Evolutionary conservation across 179 eudicot species (phyloP), one percentile per base, ranked within the genome.

Genomic region (Sideroxylon spinosum): DNA sequence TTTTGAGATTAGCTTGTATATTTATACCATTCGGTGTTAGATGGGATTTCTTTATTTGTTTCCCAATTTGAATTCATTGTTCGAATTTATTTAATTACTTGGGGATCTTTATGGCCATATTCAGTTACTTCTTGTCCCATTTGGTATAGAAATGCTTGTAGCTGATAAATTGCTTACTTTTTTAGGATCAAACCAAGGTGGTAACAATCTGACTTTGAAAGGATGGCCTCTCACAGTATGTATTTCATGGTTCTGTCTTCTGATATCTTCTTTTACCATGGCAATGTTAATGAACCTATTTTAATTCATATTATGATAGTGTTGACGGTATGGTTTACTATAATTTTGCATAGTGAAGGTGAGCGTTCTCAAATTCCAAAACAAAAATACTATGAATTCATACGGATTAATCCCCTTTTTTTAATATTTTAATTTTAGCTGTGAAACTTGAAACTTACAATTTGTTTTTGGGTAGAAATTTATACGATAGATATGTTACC

Each of bases 221-320:
- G 97, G 97, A 83, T 92, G 98, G 98, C 97, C 98, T 61, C 90
- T 94, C 78, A 89, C 97, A 10, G 98, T 93, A 84, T 88, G 98
- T 85, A 22, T 67, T 20, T 71, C 77, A 25, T 23, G 50, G 22
- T 62, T 26, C 62, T 19, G 0, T n/a, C 7, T n/a, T 49, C 26
- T 7, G 26, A n/a, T 62, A 32, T 49, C 56, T 22, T 50, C 56
- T 4, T 62, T 2, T 50, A 20, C 65, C 28, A 55, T 46, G 50
- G 13, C 7, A 17, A 60, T 48, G 44, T 53, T 52, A 26, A 50
- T 20, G 37, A 16, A 44, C 29, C 25, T 73, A 67, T n/a, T 63
- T 14, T 7, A 13, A 22, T 55, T 56, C 76, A 14, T 14, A 28
- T 16, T 29, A 12, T 67, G 60, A 14, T 29, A 52, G 29, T 23